Percentiles rank a stretch among this genome's conserved stretches.
phyloP scores from a whole-genome alignment of 371 early-diverging fungal genomes.

The Aphelidium insulamus region DNA sequence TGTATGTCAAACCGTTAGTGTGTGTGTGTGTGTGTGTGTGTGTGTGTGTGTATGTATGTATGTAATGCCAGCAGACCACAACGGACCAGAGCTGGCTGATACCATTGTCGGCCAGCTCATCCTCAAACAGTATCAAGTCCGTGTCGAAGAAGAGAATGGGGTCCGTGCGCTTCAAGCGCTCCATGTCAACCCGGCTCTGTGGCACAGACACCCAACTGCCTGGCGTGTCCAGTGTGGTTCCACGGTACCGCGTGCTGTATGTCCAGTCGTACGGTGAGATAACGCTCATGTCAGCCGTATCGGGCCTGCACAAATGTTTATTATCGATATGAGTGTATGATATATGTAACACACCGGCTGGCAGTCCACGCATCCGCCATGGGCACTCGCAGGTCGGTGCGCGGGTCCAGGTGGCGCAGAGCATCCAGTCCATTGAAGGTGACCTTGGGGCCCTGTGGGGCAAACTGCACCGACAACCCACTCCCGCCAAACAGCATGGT shows the following conservation, averaged over 20 bases:
- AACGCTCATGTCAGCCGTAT: conserved; percentile 47
- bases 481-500: conserved; percentile 89
- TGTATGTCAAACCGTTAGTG: too few species aligned
- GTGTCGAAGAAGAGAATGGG: conserved; percentile 75
- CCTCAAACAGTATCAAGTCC: conserved; percentile 78
- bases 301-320: conserved; percentile 7
- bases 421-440: conserved; percentile 49
- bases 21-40: too few species aligned
- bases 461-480: conserved; percentile 21
- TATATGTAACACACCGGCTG: conserved; percentile 22
- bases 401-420: conserved; percentile 37
- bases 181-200: conserved; percentile 35
- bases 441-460: conserved; percentile 16
- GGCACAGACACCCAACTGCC: conserved; percentile 2
- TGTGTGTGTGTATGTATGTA: too few species aligned
- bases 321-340: not conserved
- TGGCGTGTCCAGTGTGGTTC: conserved; percentile 14
- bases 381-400: conserved; percentile 25
- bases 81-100: conserved; percentile 28
- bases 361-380: conserved; percentile 61
- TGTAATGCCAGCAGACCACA: not conserved
- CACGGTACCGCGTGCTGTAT: conserved; percentile 52
- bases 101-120: conserved; percentile 90
- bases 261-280: conserved; percentile 91
- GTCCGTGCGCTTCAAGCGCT: conserved; percentile 44